These are phyloP conservation scores for Podaxis rugospora DNA, from an alignment of 768 basidiomycete species.

Conservation along the genomic window DNA sequence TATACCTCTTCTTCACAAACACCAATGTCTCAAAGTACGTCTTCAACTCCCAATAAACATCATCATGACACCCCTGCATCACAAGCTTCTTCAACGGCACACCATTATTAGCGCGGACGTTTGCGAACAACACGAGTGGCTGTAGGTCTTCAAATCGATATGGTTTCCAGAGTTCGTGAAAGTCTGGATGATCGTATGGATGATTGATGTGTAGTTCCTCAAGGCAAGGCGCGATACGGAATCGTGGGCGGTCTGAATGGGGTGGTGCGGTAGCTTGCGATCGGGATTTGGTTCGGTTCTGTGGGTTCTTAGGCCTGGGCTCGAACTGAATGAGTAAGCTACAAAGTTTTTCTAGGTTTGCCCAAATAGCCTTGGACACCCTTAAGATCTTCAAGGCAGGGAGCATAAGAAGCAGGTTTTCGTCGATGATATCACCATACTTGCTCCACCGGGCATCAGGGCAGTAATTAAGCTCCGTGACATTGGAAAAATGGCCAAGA, in stretches of 20 bases:
- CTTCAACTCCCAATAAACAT: background rate
- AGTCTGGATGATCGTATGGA: constrained; percentile 1
- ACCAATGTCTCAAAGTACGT: background rate
- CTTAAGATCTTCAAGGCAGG: constrained; percentile 5
- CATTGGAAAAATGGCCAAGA: background rate
- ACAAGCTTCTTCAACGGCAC: constrained; percentile 8
- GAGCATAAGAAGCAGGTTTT: background rate
- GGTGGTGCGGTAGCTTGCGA: background rate
- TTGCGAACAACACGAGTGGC: constrained; percentile 2
- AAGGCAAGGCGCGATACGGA: constrained; percentile 7
- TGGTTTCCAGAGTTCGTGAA: background rate
- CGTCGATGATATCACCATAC: constrained; percentile 3
- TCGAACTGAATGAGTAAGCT: constrained; percentile 2
- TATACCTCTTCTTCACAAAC: background rate
- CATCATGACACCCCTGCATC: background rate
- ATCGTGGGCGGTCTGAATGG: background rate
- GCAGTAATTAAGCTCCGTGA: constrained; percentile 10
- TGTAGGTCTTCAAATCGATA: background rate
- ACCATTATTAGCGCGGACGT: constrained; percentile 8
- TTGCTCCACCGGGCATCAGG: constrained; percentile 4
- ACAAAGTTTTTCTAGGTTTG: background rate
- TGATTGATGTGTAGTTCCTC: constrained; percentile 4
- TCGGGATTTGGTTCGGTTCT: background rate
- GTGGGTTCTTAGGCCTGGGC: background rate
- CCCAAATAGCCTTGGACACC: constrained; percentile 4